Evolutionary conservation across 2,329 filamentous ascomycete species (phyloP).

Genomic region (Emericellopsis atlantica): DNA sequence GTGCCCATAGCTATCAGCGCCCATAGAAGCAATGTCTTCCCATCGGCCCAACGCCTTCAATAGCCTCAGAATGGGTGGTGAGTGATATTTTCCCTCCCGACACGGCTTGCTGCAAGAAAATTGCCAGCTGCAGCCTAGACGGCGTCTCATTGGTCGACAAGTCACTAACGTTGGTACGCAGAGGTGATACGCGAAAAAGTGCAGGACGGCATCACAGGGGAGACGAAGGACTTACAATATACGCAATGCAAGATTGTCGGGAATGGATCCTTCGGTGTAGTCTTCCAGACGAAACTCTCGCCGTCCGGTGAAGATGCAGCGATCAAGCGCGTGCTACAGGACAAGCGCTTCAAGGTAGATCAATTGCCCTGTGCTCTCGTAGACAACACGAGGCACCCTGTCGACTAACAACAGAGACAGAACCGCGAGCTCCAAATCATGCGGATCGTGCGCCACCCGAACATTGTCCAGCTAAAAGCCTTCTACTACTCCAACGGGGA

Average conservation of each 20-base stretch:
- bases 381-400: not conserved
- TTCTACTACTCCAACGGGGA: slow-evolving; percentile 99
- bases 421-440: slow-evolving; percentile 99
- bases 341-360: slow-evolving; percentile 96
- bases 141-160: not conserved
- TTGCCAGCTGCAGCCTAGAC: not conserved
- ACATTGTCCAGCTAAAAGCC: slow-evolving; percentile 97
- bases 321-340: slow-evolving; percentile 96
- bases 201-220: slow-evolving; percentile 92
- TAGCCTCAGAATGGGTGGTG: slow-evolving; percentile 91
- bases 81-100: slow-evolving; percentile 22
- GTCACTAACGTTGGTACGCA: slow-evolving; percentile 22
- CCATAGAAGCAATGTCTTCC: slow-evolving; percentile 59
- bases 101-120: not conserved
- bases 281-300: slow-evolving; percentile 97
- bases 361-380: not conserved
- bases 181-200: slow-evolving; percentile 98
- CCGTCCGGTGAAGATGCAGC: slow-evolving; percentile 97
- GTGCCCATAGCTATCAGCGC: slow-evolving; percentile 12
- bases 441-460: slow-evolving; percentile 96
- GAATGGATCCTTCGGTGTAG: slow-evolving; percentile 96
- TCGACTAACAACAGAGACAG: slow-evolving; percentile 33
- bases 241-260: slow-evolving; percentile 99
- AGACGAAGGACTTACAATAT: slow-evolving; percentile 94
- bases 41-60: slow-evolving; percentile 84